Evolutionary conservation across 1,139 yeast genomes (phyloP).

Genomic region (Diutina siamensis): DNA sequence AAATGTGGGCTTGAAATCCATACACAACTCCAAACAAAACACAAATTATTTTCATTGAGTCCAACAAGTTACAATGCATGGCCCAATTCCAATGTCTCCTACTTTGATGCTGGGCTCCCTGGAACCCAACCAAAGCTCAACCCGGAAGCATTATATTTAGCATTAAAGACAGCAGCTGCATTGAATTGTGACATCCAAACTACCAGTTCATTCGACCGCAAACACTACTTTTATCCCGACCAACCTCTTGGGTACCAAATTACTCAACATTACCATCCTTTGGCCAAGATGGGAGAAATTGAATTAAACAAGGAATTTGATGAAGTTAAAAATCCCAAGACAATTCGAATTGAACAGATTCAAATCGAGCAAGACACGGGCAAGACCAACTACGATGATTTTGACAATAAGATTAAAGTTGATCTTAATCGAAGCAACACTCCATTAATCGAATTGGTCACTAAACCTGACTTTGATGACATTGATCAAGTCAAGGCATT

Average conservation of each 20-base stretch:
- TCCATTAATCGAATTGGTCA: slow-evolving; percentile 84
- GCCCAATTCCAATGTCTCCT: slow-evolving; percentile 68
- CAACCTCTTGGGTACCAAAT: slow-evolving; percentile 95
- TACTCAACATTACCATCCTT: slow-evolving; percentile 79
- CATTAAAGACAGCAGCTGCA: slow-evolving; percentile 65
- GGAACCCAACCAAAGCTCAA: slow-evolving; percentile 87
- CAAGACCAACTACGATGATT: slow-evolving; percentile 49
- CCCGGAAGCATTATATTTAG: slow-evolving; percentile 60
- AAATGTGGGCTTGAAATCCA: slow-evolving; percentile 85
- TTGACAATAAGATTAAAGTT: slow-evolving; percentile 34
- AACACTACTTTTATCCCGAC: slow-evolving; percentile 93
- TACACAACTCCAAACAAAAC: slow-evolving; percentile 66
- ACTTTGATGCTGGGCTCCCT: slow-evolving; percentile 78
- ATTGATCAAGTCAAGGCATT: slow-evolving; percentile 66
- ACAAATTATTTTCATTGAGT: slow-evolving; percentile 66
- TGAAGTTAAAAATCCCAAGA: slow-evolving; percentile 19
- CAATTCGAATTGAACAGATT: slow-evolving; percentile 53
- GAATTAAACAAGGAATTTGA: slow-evolving; percentile 40
- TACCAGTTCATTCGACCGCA: slow-evolving; percentile 70
- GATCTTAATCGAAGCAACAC: slow-evolving; percentile 80
- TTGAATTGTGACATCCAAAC: slow-evolving; percentile 48
- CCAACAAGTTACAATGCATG: slow-evolving; percentile 33
- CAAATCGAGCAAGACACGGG: slow-evolving; percentile 96
- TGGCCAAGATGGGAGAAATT: slow-evolving; percentile 58
- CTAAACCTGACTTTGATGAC: slow-evolving; percentile 72